Evolutionary conservation across 2,329 filamentous ascomycete species (phyloP).

Genomic region (Didymella segeticola): DNA sequence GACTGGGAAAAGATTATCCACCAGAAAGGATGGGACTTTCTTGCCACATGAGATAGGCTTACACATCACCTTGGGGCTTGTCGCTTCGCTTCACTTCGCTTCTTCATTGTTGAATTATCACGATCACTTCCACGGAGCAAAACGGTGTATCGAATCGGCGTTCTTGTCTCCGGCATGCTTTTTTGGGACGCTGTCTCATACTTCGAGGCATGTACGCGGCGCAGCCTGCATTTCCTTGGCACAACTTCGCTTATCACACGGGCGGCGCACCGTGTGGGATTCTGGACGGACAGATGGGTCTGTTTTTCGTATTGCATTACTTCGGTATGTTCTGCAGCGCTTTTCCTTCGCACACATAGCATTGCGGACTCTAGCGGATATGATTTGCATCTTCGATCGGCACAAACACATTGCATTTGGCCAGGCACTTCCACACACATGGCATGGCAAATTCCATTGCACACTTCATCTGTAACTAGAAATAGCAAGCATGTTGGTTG

Average conservation of each 20-base stretch:
- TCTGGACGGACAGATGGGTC: conserved; percentile 13
- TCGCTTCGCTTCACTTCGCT: conserved; percentile 11
- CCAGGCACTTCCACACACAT: conserved; percentile 32
- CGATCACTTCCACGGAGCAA: conserved; percentile 5
- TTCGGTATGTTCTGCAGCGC: conserved; percentile 10
- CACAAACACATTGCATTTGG: conserved; percentile 23
- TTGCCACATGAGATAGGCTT: conserved; percentile 57
- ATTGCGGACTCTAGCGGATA: conserved; percentile 7
- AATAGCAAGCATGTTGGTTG: conserved; percentile 10
- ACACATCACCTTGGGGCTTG: neutral
- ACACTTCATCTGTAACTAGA: conserved; percentile 16
- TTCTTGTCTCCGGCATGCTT: conserved; percentile 1
- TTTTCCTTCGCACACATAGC: conserved; percentile 14
- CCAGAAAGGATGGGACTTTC: conserved; percentile 65
- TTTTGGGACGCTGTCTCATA: conserved; percentile 15
- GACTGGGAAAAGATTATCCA: conserved; percentile 69
- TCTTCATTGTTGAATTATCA: conserved; percentile 18
- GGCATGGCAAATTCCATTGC: conserved; percentile 27
- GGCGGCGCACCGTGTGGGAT: conserved; percentile 17
- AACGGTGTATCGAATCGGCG: conserved; percentile 4
- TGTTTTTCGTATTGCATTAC: conserved; percentile 13
- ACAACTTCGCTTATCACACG: conserved; percentile 19
- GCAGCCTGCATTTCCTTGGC: conserved; percentile 28
- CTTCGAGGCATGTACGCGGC: conserved; percentile 8
- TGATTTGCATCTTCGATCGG: conserved; percentile 3